Evolutionary conservation across 2,329 filamentous ascomycete species (phyloP).

Genomic region (Colletotrichum horii): DNA sequence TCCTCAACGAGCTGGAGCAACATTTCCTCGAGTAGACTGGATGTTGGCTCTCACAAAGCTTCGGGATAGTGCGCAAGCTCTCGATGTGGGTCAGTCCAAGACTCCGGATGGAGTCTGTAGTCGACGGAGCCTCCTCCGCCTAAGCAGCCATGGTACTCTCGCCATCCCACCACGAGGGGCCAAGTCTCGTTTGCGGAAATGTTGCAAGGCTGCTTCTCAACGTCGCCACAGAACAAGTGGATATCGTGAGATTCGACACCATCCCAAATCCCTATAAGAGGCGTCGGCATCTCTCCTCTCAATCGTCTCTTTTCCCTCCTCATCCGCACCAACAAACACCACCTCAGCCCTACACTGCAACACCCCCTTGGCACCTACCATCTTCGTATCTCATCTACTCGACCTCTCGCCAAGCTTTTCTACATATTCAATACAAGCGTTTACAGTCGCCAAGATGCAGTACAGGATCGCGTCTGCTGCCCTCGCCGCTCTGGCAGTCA

Average conservation of each 20-base stretch:
- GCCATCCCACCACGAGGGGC: not conserved
- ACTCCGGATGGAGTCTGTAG: not conserved
- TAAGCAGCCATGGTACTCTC: not conserved
- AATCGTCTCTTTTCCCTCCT: not conserved
- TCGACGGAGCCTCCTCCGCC: not conserved
- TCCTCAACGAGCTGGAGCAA: not conserved
- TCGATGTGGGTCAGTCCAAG: not conserved
- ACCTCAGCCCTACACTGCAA: not conserved
- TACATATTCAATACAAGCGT: not conserved
- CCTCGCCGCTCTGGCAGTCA: constrained; percentile 16
- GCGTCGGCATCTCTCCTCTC: not conserved
- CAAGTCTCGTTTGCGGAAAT: not conserved
- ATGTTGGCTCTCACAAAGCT: not conserved
- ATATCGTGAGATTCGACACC: not conserved
- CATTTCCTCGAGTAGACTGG: not conserved
- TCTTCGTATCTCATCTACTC: not conserved
- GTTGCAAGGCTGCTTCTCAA: not conserved
- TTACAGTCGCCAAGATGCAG: constrained; percentile 13
- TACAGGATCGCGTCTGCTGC: constrained; percentile 15
- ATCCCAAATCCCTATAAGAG: constrained; percentile 9
- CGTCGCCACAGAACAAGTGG: not conserved
- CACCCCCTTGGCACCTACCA: not conserved
- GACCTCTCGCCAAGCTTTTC: not conserved
- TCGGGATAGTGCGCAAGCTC: not conserved
- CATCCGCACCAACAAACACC: not conserved